These are phyloP conservation scores for Ophiostoma piceae DNA, from an alignment of 2,329 filamentous ascomycete genomes.

Conservation along the genomic window DNA sequence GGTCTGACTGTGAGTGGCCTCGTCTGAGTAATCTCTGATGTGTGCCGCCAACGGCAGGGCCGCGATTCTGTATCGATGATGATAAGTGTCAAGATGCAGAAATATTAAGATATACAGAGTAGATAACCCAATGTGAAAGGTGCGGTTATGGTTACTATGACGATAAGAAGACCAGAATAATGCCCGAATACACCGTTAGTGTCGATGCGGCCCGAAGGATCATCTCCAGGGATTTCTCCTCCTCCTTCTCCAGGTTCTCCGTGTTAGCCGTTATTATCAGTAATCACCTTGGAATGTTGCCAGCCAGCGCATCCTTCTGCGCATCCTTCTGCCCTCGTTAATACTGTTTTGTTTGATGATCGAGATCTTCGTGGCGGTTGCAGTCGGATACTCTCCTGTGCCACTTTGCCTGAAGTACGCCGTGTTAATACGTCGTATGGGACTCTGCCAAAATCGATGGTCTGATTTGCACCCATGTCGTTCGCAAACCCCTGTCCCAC, in stretches of 20 bases:
- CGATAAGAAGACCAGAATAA: neutral
- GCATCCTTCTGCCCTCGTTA: neutral
- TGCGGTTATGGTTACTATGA: neutral
- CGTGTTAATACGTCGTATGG: neutral
- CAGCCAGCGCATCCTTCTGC: neutral
- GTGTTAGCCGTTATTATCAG: neutral
- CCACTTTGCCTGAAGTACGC: neutral
- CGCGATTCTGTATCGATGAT: neutral
- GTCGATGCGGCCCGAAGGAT: slow-evolving; percentile 4
- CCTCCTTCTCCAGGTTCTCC: neutral
- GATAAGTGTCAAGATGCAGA: neutral
- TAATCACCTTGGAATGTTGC: neutral
- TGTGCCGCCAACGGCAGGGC: neutral
- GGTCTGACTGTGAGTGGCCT: neutral
- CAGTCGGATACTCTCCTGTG: neutral
- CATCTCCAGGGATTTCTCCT: neutral
- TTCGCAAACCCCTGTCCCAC: neutral
- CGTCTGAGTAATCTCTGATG: neutral
- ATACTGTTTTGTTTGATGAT: neutral
- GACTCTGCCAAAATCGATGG: neutral
- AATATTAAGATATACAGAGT: neutral
- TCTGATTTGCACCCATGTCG: neutral
- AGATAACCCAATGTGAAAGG: neutral
- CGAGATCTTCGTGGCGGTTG: neutral
- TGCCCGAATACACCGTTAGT: neutral